Conservation (phyloP, 306 rosid genomes). For the Sechiopsis laciniata region DNA sequence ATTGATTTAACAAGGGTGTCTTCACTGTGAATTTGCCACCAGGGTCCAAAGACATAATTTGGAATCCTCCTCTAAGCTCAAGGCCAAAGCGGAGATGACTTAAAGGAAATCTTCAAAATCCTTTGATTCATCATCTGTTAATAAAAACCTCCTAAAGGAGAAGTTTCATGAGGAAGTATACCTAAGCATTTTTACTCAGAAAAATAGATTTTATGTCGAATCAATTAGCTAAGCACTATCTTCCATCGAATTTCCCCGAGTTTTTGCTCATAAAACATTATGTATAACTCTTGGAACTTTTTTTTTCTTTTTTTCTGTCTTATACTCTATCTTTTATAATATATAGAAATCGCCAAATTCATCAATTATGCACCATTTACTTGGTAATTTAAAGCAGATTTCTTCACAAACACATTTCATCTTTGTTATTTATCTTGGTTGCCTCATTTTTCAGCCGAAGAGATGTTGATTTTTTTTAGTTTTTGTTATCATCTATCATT, state of each 20-base stretch:
- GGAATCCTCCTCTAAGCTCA: no score
- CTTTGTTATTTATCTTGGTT: conserved; percentile 8
- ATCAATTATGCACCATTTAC: neutral
- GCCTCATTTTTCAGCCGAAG: neutral
- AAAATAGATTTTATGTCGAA: neutral
- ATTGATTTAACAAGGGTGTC: no score
- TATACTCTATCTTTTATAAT: neutral
- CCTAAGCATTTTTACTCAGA: neutral
- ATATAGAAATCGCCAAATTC: neutral
- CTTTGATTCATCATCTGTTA: no score
- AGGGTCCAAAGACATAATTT: no score
- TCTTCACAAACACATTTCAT: conserved; percentile 8
- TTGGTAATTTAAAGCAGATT: conserved; percentile 13
- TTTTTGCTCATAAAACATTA: neutral
- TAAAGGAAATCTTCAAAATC: no score
- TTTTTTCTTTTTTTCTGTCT: neutral
- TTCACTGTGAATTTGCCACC: no score
- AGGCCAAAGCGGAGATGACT: no score
- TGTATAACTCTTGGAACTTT: neutral
- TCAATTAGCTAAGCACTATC: neutral
- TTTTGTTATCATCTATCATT: neutral
- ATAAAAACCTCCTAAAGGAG: no score
- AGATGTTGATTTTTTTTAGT: neutral
- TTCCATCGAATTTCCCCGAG: neutral
- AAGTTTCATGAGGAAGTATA: no score